Conservation (phyloP, 2,329 filamentous ascomycete species). For the Dactylellina haptotyla region DNA sequence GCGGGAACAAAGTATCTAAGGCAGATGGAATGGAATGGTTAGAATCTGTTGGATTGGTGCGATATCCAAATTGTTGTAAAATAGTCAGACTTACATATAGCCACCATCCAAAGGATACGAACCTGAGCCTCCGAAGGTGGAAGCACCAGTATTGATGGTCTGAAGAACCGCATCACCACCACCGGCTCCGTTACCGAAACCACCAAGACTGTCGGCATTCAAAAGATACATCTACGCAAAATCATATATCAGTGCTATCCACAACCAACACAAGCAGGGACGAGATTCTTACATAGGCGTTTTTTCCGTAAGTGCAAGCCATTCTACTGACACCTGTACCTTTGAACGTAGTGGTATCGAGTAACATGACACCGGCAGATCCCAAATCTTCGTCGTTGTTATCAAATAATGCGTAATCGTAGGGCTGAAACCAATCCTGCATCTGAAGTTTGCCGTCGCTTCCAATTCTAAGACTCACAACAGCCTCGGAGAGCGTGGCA, state of each 20-base stretch:
- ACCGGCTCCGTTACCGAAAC: conserved; percentile 59
- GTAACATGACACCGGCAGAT: conserved; percentile 62
- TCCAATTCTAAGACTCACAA: conserved; percentile 60
- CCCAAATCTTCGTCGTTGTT: conserved; percentile 62
- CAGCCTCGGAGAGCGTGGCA: conserved; percentile 55
- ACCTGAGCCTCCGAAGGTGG: conserved; percentile 65
- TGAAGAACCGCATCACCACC: conserved; percentile 64
- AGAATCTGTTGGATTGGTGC: not conserved
- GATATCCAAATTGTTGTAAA: not conserved
- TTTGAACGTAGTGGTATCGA: conserved; percentile 62
- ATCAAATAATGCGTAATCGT: conserved; percentile 59
- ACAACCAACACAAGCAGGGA: not conserved
- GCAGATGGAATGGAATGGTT: not conserved
- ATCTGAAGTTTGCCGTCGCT: conserved; percentile 63
- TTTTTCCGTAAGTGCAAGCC: conserved; percentile 62
- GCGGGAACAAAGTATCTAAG: conserved; percentile 34
- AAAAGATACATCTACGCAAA: conserved; percentile 57
- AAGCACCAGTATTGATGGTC: conserved; percentile 63
- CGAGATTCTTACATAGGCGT: conserved; percentile 65
- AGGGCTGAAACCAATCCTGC: conserved; percentile 68
- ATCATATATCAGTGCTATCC: not conserved
- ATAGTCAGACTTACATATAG: conserved; percentile 64
- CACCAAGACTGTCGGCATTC: conserved; percentile 60
- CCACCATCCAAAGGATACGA: conserved; percentile 66
- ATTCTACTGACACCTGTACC: conserved; percentile 31